Conservation (phyloP, 2,329 filamentous ascomycete genomes). For the Lomentospora prolificans region DNA sequence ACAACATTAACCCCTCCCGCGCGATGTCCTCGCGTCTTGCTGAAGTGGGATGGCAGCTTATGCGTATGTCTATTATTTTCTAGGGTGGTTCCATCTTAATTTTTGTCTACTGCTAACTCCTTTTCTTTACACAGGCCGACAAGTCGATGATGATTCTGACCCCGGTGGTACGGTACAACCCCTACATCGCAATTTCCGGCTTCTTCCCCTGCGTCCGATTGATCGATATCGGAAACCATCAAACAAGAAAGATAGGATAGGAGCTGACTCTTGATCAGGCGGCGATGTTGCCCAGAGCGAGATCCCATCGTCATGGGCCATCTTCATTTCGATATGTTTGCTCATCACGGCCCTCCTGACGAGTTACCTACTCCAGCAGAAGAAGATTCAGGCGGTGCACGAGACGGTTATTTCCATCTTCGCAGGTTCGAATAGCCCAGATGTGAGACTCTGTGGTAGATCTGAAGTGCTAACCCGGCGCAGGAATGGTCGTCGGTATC, state of each 20-base stretch:
- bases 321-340: slow-evolving; percentile 92
- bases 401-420: slow-evolving; percentile 99
- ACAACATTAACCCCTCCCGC: neutral
- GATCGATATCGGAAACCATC: neutral
- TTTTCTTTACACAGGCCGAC: slow-evolving; percentile 7
- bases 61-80: slow-evolving; percentile 10
- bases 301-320: slow-evolving; percentile 89
- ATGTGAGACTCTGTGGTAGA: neutral
- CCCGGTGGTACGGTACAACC: slow-evolving; percentile 11
- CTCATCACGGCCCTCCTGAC: slow-evolving; percentile 92
- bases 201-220: slow-evolving; percentile 16
- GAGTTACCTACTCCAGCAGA: slow-evolving; percentile 92
- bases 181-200: neutral
- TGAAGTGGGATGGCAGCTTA: slow-evolving; percentile 11
- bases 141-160: slow-evolving; percentile 13
- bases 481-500: slow-evolving; percentile 91
- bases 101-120: neutral
- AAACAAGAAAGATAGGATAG: neutral
- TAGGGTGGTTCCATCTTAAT: neutral
- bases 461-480: neutral
- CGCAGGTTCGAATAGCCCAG: slow-evolving; percentile 49
- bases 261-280: slow-evolving; percentile 18
- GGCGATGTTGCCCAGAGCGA: slow-evolving; percentile 84
- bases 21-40: slow-evolving; percentile 7
- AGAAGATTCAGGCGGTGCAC: slow-evolving; percentile 93